Percentiles rank a stretch among this genome's conserved stretches.
phyloP scores from a whole-genome alignment of 75 land plant species.

The Larix kaempferi region DNA sequence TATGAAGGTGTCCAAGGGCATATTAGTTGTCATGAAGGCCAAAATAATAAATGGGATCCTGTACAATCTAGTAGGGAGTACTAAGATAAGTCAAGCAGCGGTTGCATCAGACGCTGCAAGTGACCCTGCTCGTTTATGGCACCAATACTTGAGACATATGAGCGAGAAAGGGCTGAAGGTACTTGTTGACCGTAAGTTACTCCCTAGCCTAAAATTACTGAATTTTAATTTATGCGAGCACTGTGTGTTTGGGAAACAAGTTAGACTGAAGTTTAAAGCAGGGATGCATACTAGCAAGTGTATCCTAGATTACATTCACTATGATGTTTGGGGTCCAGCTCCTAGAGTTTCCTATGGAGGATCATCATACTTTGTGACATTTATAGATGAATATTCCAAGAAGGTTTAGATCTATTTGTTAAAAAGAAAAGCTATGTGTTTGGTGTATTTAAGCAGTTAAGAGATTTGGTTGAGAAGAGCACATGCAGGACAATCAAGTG shows the following conservation, averaged over 20 bases:
- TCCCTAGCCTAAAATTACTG: neutral
- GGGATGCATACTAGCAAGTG: constrained; percentile 8
- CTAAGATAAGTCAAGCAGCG: neutral
- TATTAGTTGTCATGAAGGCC: neutral
- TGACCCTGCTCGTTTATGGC: neutral
- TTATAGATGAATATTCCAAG: constrained; percentile 31
- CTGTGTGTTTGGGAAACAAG: constrained; percentile 26
- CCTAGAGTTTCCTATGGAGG: constrained; percentile 10
- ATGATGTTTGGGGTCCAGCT: constrained; percentile 22
- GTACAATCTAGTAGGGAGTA: neutral
- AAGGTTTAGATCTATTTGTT: constrained; percentile 29
- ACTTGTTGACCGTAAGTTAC: neutral
- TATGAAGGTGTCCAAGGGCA: neutral
- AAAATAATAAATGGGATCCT: neutral
- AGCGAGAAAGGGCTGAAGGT: neutral
- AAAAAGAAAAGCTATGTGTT: constrained; percentile 25
- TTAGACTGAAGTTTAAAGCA: constrained; percentile 1
- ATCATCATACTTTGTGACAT: constrained; percentile 9
- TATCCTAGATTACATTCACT: constrained; percentile 26
- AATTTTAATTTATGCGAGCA: constrained; percentile 12
- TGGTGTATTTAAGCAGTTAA: constrained; percentile 8
- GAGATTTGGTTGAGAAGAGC: neutral
- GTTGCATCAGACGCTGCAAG: neutral
- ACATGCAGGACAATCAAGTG: neutral
- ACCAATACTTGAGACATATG: neutral